Percentiles rank a stretch among this genome's conserved stretches.
These are phyloP conservation scores for Cryphonectria japonica DNA, from an alignment of 2,329 filamentous ascomycete genomes.

Conservation along the genomic window DNA sequence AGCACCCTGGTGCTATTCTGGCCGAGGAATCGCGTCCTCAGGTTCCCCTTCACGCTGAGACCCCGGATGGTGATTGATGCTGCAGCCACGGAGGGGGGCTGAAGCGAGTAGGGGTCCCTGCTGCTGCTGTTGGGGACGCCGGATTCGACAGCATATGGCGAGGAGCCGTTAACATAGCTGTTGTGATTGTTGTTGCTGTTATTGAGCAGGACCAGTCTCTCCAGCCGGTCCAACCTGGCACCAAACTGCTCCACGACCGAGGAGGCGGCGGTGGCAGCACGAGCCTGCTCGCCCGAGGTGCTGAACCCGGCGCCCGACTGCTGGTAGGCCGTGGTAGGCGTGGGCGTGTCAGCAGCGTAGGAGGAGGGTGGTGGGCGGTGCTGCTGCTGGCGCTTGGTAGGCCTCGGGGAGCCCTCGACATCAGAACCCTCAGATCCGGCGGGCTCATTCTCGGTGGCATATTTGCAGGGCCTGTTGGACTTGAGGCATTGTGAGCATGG, in stretches of 20 bases:
- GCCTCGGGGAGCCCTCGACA: conserved; percentile 32
- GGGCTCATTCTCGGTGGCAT: conserved; percentile 53
- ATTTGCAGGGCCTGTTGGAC: conserved; percentile 57
- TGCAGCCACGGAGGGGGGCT: conserved; percentile 34
- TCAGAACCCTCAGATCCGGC: conserved; percentile 52
- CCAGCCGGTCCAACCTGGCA: conserved; percentile 56
- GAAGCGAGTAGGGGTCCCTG: conserved; percentile 24
- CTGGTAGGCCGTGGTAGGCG: conserved; percentile 12
- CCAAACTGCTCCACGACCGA: conserved; percentile 40
- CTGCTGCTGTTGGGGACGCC: conserved; percentile 7
- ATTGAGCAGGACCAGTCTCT: conserved; percentile 48
- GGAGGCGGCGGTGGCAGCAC: conserved; percentile 6
- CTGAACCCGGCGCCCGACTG: conserved; percentile 10
- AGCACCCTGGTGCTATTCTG: conserved; percentile 58
- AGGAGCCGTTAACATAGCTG: not conserved
- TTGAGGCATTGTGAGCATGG: conserved; percentile 63
- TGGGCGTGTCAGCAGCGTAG: conserved; percentile 20
- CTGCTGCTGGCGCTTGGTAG: conserved; percentile 41
- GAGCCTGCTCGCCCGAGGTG: conserved; percentile 31
- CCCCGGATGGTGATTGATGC: conserved; percentile 51
- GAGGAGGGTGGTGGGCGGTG: conserved; percentile 12
- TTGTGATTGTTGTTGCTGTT: conserved; percentile 4
- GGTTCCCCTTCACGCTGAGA: conserved; percentile 53
- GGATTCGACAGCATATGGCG: conserved; percentile 20
- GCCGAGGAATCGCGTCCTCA: conserved; percentile 56